Evolutionary conservation across 164 flowering plant genomes (phyloP).

Genomic region (Berberis thunbergii): DNA sequence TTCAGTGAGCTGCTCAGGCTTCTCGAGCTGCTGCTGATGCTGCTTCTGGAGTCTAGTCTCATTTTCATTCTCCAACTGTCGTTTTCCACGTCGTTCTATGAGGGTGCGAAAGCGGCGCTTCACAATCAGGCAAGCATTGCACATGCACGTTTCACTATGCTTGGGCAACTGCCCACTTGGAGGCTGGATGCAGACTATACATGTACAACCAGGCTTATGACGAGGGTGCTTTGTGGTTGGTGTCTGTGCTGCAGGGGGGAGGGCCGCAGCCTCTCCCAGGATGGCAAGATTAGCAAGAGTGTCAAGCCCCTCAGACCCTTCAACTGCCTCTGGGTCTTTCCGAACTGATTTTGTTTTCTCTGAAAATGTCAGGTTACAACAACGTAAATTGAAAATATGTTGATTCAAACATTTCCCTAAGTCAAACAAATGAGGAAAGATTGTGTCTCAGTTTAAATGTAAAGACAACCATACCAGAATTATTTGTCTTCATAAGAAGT

Average conservation of each 20-base stretch:
- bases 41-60: conserved; percentile 35
- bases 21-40: conserved; percentile 18
- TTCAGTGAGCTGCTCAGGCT: conserved; percentile 26
- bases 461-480: no score
- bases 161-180: conserved; percentile 90
- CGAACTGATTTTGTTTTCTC: conserved; percentile 36
- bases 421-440: no score
- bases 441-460: no score
- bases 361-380: conserved; percentile 23
- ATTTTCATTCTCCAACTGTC: conserved; percentile 47
- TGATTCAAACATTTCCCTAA: neutral
- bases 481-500: no score
- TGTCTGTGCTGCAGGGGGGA: conserved; percentile 36
- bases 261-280: conserved; percentile 31
- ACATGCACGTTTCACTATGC: conserved; percentile 67
- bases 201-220: conserved; percentile 80
- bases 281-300: conserved; percentile 70
- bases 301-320: conserved; percentile 62
- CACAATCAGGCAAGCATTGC: conserved; percentile 65
- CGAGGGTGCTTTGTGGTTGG: conserved; percentile 83
- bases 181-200: conserved; percentile 96
- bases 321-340: conserved; percentile 34
- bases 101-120: conserved; percentile 70
- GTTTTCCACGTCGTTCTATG: conserved; percentile 59
- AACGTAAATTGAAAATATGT: neutral